phyloP scores from a whole-genome alignment of 108 stramenopile genomes.

The Skeletonema menzelii region DNA sequence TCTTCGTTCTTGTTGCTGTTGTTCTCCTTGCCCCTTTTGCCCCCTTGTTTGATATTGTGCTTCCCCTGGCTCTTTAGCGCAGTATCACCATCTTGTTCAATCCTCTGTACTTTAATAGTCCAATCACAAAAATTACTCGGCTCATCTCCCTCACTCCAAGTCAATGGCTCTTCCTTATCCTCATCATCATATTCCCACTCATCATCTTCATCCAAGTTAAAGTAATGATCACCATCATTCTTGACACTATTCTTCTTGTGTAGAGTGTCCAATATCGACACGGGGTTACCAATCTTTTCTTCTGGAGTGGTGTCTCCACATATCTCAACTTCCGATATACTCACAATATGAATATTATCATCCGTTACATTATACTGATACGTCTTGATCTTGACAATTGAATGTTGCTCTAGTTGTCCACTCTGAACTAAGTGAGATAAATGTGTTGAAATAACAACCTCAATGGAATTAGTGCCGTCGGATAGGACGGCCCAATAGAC shows the following conservation, averaged over 20 bases:
- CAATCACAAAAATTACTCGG: constrained; percentile 44
- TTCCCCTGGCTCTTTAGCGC: neutral
- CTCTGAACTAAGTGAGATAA: constrained; percentile 34
- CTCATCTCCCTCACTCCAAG: constrained; percentile 37
- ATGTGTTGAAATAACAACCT: constrained; percentile 46
- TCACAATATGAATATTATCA: constrained; percentile 48
- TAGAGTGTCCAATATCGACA: constrained; percentile 34
- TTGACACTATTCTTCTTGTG: constrained; percentile 22
- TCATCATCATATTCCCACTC: constrained; percentile 32
- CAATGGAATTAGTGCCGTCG: constrained; percentile 38
- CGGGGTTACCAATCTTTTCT: constrained; percentile 27
- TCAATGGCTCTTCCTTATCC: constrained; percentile 40
- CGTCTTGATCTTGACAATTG: constrained; percentile 30
- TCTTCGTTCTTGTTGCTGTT: neutral
- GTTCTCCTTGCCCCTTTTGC: neutral
- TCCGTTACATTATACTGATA: constrained; percentile 52
- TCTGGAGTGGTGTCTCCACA: neutral
- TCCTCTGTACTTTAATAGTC: constrained; percentile 38
- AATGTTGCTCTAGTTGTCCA: constrained; percentile 29
- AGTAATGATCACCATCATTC: constrained; percentile 41
- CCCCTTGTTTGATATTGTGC: constrained; percentile 13
- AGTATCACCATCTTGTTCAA: neutral
- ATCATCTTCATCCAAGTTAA: constrained; percentile 36
- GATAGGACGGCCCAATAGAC: constrained; percentile 46
- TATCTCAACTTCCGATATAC: constrained; percentile 19